Evolutionary conservation across 805 yeast genomes (phyloP).

Genomic region (Tetrapisispora taiwanensis): DNA sequence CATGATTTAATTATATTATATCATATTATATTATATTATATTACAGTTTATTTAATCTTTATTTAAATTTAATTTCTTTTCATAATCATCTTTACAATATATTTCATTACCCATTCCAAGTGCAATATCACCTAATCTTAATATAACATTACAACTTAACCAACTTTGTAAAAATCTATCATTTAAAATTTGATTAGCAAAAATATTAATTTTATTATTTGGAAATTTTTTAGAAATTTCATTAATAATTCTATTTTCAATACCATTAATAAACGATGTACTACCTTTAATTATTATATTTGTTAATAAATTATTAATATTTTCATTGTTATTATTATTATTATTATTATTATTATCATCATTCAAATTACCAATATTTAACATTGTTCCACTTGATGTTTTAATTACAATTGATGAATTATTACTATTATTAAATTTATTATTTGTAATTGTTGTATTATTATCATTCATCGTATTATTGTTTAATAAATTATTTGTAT

Average conservation of each 20-base stretch:
- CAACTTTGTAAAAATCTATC: slow-evolving; percentile 74
- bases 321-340: slow-evolving; percentile 16
- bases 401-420: neutral
- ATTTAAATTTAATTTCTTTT: neutral
- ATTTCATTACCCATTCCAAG: slow-evolving; percentile 8
- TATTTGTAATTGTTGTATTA: neutral
- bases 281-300: slow-evolving; percentile 82
- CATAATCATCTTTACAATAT: slow-evolving; percentile 18
- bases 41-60: too few relatives aligned
- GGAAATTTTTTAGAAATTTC: slow-evolving; percentile 67
- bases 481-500: neutral
- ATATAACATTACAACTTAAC: slow-evolving; percentile 56
- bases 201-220: slow-evolving; percentile 75
- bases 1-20: too few relatives aligned
- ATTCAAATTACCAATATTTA: neutral
- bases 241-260: slow-evolving; percentile 62
- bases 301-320: slow-evolving; percentile 23
- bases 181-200: slow-evolving; percentile 62
- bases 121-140: slow-evolving; percentile 8
- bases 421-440: too few relatives aligned
- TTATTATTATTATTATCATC: neutral
- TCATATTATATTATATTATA: too few relatives aligned
- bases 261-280: slow-evolving; percentile 66
- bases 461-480: neutral
- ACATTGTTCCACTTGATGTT: neutral